Evolutionary conservation across 306 rosid genomes (phyloP), one percentile per base, ranked within the genome.

Genomic region (Adenanthera pavonina): DNA sequence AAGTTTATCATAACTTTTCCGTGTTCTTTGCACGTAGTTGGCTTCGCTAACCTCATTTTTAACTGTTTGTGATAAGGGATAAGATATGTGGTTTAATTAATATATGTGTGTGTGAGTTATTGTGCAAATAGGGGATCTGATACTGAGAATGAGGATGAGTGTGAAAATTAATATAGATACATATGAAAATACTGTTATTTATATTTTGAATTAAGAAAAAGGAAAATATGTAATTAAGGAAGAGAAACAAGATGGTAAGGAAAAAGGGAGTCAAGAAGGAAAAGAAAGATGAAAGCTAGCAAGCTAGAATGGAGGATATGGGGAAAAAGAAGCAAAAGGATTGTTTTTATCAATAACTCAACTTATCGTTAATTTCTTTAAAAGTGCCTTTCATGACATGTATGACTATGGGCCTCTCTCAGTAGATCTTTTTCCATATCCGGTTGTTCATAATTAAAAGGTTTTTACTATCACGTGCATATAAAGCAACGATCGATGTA

Each of bases 271-370:
- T 71, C 83, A 74, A 80, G 53, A 62, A 61, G 59, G 69, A 78
- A 72, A 53, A 72, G 81, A 72, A 53, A 79, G 68, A 77, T 57
- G 66, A 77, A 81, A 83, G 72, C 54, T 77, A 78, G 81, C 74
- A 75, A 83, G 72, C 54, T 77, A 78, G 81, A 70, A 71, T 48
- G 81, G 76, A 46, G 73, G 77, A 52, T 16, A 15, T 35, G 72
- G 79, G 8, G 2, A 0, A 36, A 62, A 62, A 17, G 7, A 16
- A 34, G 80, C 30, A 25, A 25, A 82, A 84, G 74, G 87, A 54
- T 56, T 59, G 79, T 75, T 79, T 25, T 78, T 76, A 60, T 81
- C 87, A 78, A 72, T 80, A 75, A 17, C 60, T 30, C n/a, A 38
- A 56, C 52, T 40, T 74, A 64, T 73, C 56, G 20, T 66, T 74